phyloP scores from a whole-genome alignment of 2,329 filamentous ascomycete species.

The Arthrobotrys iridis region DNA sequence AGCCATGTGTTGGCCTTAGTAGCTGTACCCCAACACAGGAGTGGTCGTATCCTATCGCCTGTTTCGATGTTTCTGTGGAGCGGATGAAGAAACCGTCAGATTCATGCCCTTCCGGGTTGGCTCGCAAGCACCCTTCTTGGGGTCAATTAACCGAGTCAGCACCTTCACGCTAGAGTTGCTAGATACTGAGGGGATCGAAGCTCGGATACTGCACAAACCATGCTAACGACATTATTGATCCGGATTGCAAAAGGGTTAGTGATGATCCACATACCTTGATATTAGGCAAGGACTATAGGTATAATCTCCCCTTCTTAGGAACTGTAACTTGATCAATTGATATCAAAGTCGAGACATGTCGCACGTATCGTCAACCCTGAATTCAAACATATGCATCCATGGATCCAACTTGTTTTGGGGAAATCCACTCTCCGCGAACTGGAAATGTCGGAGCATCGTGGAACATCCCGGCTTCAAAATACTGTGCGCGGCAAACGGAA shows the following conservation, averaged over 20 bases:
- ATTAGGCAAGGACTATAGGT: conserved; percentile 3
- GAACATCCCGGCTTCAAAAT: conserved; percentile 7
- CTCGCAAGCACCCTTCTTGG: conserved; percentile 15
- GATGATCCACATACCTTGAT: conserved; percentile 9
- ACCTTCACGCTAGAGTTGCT: too few relatives aligned
- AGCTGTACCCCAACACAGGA: too few relatives aligned
- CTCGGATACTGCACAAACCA: conserved; percentile 2
- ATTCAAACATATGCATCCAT: conserved; percentile 7
- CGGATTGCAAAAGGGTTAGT: conserved; percentile 15
- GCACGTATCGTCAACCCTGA: background rate
- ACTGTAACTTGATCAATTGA: background rate
- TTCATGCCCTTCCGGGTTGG: background rate
- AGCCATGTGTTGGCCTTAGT: conserved; percentile 4
- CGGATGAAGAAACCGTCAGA: conserved; percentile 17
- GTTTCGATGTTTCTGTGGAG: conserved; percentile 16
- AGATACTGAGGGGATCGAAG: too few relatives aligned
- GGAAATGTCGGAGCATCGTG: background rate
- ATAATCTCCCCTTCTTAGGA: background rate
- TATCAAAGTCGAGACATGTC: conserved; percentile 7
- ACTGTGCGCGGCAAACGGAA: conserved; percentile 6
- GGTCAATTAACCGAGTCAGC: conserved; percentile 43
- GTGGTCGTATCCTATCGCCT: conserved; percentile 24
- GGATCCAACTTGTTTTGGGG: conserved; percentile 1
- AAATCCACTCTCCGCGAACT: conserved; percentile 4
- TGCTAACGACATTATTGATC: conserved; percentile 6